phyloP scores from a whole-genome alignment of 2,329 filamentous ascomycete species.

The Aspergillus spinulosporus region DNA sequence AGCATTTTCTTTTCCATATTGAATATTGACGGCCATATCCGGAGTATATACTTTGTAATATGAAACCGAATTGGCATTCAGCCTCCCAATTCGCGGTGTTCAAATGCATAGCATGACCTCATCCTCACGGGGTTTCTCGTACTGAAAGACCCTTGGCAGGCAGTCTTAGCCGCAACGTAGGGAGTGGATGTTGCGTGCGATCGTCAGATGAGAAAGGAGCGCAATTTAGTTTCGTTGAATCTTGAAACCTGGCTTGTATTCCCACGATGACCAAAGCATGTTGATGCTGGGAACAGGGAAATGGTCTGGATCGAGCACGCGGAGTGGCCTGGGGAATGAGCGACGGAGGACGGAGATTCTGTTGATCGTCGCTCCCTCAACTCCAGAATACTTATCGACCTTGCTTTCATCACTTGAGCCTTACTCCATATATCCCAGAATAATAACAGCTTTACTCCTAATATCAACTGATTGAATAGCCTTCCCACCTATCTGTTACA shows the following conservation, averaged over 20 bases:
- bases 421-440: background rate
- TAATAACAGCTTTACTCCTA: background rate
- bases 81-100: background rate
- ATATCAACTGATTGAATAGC: background rate
- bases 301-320: background rate
- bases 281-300: background rate
- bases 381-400: background rate
- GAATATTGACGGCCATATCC: background rate
- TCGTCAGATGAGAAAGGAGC: slow-evolving; percentile 2
- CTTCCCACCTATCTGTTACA: background rate
- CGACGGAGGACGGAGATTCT: background rate
- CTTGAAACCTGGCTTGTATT: background rate
- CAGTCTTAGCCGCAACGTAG: slow-evolving; percentile 4
- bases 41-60: background rate
- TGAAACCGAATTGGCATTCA: background rate
- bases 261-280: background rate
- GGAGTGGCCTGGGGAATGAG: background rate
- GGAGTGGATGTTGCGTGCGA: background rate
- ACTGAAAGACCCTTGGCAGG: slow-evolving; percentile 7
- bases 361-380: background rate
- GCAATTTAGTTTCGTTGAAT: slow-evolving; percentile 1
- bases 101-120: slow-evolving; percentile 4
- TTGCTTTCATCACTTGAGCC: slow-evolving; percentile 1
- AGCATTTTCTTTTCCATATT: background rate
- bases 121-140: background rate